Evolutionary conservation across 768 basidiomycete genomes (phyloP), one percentile per base, ranked within the genome.

Genomic region (Suillus clintonianus): DNA sequence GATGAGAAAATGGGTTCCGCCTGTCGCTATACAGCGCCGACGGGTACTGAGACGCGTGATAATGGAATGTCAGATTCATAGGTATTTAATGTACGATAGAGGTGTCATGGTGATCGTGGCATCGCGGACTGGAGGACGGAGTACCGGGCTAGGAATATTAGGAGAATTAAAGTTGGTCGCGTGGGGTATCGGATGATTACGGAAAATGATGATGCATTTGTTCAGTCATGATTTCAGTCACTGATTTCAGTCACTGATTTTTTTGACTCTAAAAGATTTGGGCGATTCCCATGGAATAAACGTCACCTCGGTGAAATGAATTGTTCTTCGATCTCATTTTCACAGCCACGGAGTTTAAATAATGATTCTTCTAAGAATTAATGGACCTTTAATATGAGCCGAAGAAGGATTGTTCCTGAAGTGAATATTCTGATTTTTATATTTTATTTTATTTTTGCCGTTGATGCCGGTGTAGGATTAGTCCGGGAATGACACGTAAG

Each of bases 331-430:
- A 65, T 59, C 48, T 59, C 56, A 53, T 57, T 63, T 65, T 64
- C 42, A 61, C 54, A 55, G 64, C 53, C 64, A 62, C 64, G 62
- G 65, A 63, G 62, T 42, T 65, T 62, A 47, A 56, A 58, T 47
- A 19, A 55, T 4, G 22, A 15, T 57, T 55, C 43, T 50, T 36
- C 36, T 61, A 58, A 22, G 61, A 58, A 54, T 65, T 65, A 63
- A 65, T 65, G 54, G 48, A 41, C 62, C 47, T 58, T 51, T 62
- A 62, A 59, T 63, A 62, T 34, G 39, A 39, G 42, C 37, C 24
- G 42, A 39, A 42, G 19, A 11, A 32, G 51, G 30, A 32, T 19
- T 53, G 63, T 64, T 61, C 63, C 63, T 56, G 51, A 53, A 34
- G 30, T 5, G 39, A n/a, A n/a, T n/a, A n/a, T n/a, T n/a, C n/a